Conservation (phyloP, 148 eudicot genomes). For the Cornus kousa region DNA sequence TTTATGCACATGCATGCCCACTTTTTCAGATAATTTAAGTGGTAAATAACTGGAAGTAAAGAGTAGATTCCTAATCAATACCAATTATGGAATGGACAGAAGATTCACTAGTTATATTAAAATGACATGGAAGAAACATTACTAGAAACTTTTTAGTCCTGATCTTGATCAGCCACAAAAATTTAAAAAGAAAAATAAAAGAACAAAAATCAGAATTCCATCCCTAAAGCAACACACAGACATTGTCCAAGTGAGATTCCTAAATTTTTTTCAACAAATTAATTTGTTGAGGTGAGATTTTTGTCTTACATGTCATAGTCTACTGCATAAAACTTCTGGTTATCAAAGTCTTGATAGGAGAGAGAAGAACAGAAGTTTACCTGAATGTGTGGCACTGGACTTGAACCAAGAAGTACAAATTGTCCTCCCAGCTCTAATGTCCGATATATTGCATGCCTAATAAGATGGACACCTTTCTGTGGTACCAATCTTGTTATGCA, state of each 20-base stretch:
- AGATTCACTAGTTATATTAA: neutral
- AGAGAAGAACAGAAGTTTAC: constrained; percentile 27
- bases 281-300: neutral
- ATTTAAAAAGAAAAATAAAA: neutral
- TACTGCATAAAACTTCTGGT: neutral
- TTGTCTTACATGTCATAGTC: neutral
- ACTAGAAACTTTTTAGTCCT: neutral
- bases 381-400: constrained; percentile 90
- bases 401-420: constrained; percentile 93
- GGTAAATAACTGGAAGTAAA: neutral
- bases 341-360: neutral
- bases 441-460: constrained; percentile 88
- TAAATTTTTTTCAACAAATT: neutral
- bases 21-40: neutral
- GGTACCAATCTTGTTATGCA: constrained; percentile 96
- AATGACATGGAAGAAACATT: neutral
- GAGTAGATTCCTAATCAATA: neutral
- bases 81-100: neutral
- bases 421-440: constrained; percentile 87
- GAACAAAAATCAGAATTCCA: neutral
- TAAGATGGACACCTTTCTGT: constrained; percentile 95
- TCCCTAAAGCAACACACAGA: neutral
- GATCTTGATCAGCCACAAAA: neutral
- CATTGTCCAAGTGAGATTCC: neutral
- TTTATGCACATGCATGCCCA: neutral